Conservation (phyloP, 208 protist species). For the Strigomonas culicis region DNA sequence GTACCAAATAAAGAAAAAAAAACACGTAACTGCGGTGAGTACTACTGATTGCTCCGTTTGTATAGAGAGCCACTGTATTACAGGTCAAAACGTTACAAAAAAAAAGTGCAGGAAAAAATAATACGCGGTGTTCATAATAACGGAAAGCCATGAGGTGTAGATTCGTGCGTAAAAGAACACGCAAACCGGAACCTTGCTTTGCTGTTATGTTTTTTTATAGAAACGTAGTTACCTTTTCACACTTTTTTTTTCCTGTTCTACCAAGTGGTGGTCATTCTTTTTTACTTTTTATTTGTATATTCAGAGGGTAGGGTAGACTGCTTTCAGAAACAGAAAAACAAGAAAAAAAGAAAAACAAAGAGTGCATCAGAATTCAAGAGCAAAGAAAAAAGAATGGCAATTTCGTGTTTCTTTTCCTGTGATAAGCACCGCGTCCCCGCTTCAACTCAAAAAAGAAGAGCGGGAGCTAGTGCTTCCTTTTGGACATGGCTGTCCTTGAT, state of each 20-base stretch:
- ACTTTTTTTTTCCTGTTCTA: too few species aligned
- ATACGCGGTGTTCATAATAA: background rate
- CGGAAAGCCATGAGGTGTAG: background rate
- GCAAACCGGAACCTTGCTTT: background rate
- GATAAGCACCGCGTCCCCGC: too few species aligned
- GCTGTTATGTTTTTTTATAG: background rate
- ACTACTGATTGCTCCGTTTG: background rate
- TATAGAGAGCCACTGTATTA: background rate
- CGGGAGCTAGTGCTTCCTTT: too few species aligned
- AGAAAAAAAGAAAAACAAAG: background rate
- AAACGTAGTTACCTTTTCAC: background rate
- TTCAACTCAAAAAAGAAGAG: too few species aligned
- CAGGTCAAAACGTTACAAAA: constrained; percentile 8
- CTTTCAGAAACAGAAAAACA: background rate
- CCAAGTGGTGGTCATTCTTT: background rate
- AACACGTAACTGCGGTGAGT: background rate
- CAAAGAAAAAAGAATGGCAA: constrained; percentile 6
- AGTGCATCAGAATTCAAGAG: background rate
- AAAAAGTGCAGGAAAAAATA: constrained; percentile 4
- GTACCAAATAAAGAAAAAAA: constrained; percentile 4
- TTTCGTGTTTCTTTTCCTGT: background rate
- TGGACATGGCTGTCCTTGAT: too few species aligned
- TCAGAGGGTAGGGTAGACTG: too few species aligned
- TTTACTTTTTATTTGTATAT: too few species aligned
- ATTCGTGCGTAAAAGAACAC: background rate